Percentiles rank a stretch among this genome's conserved stretches.
phyloP scores from a whole-genome alignment of 441 rosid species.

The Adansonia gregorii region DNA sequence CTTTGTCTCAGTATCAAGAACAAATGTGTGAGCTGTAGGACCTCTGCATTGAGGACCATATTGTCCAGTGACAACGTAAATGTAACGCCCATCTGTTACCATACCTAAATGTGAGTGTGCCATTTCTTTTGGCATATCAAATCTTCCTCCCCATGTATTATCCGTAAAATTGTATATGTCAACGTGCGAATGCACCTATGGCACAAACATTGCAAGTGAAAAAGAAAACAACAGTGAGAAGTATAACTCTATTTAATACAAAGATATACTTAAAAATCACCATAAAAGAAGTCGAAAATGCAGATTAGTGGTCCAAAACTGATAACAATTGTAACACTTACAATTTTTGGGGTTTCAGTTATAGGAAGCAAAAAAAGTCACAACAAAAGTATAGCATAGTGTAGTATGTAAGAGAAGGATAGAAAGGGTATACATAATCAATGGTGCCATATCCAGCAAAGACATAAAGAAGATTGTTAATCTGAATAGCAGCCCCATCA shows the following conservation, averaged over 20 bases:
- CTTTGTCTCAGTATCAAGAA: slow-evolving; percentile 79
- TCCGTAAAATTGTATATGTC: slow-evolving; percentile 79
- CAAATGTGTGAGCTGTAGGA: slow-evolving; percentile 78
- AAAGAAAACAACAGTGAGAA: slow-evolving; percentile 7
- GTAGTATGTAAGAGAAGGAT: too few species aligned
- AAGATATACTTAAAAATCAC: not conserved
- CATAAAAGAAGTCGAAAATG: not conserved
- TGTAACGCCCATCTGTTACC: slow-evolving; percentile 89
- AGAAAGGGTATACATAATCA: slow-evolving; percentile 43
- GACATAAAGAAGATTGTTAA: slow-evolving; percentile 65
- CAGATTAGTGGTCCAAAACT: not conserved
- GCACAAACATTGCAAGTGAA: slow-evolving; percentile 18
- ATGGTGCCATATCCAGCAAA: slow-evolving; percentile 92
- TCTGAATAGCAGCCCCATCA: slow-evolving; percentile 89
- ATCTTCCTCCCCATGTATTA: slow-evolving; percentile 83
- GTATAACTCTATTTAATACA: slow-evolving; percentile 6
- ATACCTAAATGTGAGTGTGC: slow-evolving; percentile 98
- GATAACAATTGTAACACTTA: too few species aligned
- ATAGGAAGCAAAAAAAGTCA: not conserved
- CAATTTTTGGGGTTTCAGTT: too few species aligned
- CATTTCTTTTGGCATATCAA: slow-evolving; percentile 96
- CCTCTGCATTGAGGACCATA: slow-evolving; percentile 97
- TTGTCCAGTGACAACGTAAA: slow-evolving; percentile 83
- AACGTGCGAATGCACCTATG: slow-evolving; percentile 87
- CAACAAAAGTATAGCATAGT: not conserved